phyloP scores from a whole-genome alignment of 2,329 filamentous ascomycete genomes.

The Mollisiaceae sp. region DNA sequence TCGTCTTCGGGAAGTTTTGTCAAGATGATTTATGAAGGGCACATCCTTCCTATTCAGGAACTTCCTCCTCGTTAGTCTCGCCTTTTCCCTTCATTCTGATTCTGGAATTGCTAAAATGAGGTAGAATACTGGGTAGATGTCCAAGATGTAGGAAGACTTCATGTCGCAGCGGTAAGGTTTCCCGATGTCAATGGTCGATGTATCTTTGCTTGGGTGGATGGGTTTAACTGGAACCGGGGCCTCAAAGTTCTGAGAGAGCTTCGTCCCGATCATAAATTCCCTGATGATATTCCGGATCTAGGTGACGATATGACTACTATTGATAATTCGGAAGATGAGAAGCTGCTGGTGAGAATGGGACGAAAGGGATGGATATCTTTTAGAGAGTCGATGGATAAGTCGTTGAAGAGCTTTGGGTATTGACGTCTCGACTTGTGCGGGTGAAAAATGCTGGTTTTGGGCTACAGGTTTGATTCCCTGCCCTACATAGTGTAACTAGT shows the following conservation, averaged over 20 bases:
- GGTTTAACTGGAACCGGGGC: conserved; percentile 1
- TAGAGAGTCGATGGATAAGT: conserved; percentile 20
- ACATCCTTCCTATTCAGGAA: not conserved
- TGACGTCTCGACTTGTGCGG: not conserved
- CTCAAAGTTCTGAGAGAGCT: not conserved
- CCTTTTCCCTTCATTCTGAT: not conserved
- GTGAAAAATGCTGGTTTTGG: not conserved
- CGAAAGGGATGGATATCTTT: conserved; percentile 27
- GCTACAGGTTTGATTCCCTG: not conserved
- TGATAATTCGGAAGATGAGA: conserved; percentile 7
- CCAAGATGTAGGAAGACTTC: not conserved
- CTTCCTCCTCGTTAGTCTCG: not conserved
- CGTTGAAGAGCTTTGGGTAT: conserved; percentile 2
- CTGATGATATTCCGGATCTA: not conserved
- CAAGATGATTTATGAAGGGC: conserved; percentile 2
- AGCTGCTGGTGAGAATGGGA: conserved; percentile 22
- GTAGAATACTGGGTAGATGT: conserved; percentile 1
- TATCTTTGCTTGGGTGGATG: conserved; percentile 1
- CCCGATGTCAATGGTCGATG: conserved; percentile 1
- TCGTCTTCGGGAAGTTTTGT: not conserved
- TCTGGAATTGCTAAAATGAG: not conserved
- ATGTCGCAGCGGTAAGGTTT: conserved; percentile 13
- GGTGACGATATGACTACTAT: conserved; percentile 2
- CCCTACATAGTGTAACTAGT: no score
- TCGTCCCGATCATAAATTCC: not conserved